Evolutionary conservation across 306 rosid genomes (phyloP), one percentile per base, ranked within the genome.

Genomic region (Gillenia trifoliata): DNA sequence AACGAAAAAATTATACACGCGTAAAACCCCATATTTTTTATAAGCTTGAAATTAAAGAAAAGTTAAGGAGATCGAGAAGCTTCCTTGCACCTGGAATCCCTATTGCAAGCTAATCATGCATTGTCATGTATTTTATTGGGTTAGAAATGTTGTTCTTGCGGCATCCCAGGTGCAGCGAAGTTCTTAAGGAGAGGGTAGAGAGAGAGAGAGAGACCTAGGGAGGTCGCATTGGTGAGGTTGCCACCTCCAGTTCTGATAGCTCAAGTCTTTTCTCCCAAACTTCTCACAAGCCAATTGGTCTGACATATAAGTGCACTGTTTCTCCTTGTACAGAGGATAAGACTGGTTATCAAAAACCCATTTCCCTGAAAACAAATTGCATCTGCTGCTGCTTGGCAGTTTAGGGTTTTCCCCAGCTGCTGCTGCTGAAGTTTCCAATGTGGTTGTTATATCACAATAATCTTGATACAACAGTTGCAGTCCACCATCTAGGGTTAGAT

Each of bases 211-310:
- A 72, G 19, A 87, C 94, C 91, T 89, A 25, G 95, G 95, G 10
- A 89, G 77, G 78, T 93, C 88, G 66, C 98, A 89, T 0, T 82
- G 86, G 38, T 87, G 83, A 2, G 96, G 98, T 63, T 90, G 89
- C 96, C 98, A 90, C 68, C 90, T 78, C 93, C 93, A 87, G 29
- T 89, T 86, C 79, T 80, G 96, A 56, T 81, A 90, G 81, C 83
- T 73, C 76, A 89, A 26, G 50, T 90, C 96, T 47, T 75, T 82
- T 80, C 98, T 86, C 41, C 98, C 98, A 74, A 84, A 92, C 73
- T 89, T 92, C 83, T 70, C 94, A 85, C 98, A 92, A 29, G 96
- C 98, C 89, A 92, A 66, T 22, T 93, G 96, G 75, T 93, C 98
- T 17, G 96, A 93, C 96, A 88, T 87, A 82, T 84, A 92, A 0